Percentiles rank a stretch among this genome's conserved stretches.
Conservation (phyloP, 345 rosid species). For the Firmiana major region DNA sequence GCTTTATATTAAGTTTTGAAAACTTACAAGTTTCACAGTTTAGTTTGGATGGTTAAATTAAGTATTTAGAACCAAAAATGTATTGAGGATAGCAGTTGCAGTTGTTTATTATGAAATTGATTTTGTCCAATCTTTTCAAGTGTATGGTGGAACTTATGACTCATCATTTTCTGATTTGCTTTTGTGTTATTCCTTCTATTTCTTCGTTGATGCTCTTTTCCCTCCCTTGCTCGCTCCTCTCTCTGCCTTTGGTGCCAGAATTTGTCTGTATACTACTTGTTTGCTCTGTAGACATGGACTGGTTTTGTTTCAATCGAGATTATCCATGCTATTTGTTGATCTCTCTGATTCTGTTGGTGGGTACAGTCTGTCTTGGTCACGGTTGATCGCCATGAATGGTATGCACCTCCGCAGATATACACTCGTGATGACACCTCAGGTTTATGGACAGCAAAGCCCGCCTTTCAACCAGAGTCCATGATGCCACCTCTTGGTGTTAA, state of each 20-base stretch:
- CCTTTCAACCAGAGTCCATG: conserved; percentile 37
- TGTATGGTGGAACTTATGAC: not conserved
- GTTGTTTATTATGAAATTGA: not conserved
- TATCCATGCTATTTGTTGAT: not conserved
- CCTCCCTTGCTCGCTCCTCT: not conserved
- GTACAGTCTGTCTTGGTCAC: conserved; percentile 86
- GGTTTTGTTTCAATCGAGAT: not conserved
- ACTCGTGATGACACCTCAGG: conserved; percentile 88
- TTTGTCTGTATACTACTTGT: not conserved
- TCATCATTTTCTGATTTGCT: not conserved
- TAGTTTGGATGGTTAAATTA: not conserved
- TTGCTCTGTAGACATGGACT: not conserved
- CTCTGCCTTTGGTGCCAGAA: not conserved
- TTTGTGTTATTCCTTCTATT: not conserved
- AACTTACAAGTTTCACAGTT: not conserved
- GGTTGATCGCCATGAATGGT: conserved; percentile 96
- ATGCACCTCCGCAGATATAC: conserved; percentile 83
- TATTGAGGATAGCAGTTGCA: not conserved
- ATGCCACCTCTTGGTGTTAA: conserved; percentile 30
- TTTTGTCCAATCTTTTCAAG: not conserved
- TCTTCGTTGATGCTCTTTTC: not conserved
- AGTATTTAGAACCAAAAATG: not conserved
- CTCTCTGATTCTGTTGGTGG: conserved; percentile 12
- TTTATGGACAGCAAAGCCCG: conserved; percentile 74
- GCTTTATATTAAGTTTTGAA: not conserved